Evolutionary conservation across 2,329 filamentous ascomycete species (phyloP), one percentile per base, ranked within the genome.

Genomic region (Fusarium continuum): DNA sequence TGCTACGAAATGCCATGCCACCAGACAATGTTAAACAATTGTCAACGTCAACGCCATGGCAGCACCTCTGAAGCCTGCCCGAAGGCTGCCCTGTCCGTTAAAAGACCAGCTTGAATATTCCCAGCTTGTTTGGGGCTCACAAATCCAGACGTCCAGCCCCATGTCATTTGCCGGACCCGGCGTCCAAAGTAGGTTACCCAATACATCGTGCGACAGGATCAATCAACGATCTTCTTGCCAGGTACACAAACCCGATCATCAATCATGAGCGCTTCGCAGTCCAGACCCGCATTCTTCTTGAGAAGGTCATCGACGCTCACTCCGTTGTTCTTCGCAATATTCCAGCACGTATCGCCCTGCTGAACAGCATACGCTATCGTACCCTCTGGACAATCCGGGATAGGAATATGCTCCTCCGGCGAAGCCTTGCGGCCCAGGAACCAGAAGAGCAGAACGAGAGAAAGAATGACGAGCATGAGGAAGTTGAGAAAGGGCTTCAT

Each of bases 401-500:
- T 47, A 2, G 58, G 52, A 19, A 50, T 56, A 20, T 39, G 48
- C 17, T 57, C 55, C 9, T 66, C 68, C 8, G 64, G 36, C 11
- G 68, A 67, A 0, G 75, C 67, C 3, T 71, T 72, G 50, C 72
- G 68, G 53, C 75, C 72, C 16, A 84, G 73, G 70, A 79, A 80
- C 79, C 80, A 84, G 56, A 82, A 79, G 36, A 87, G 65, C 16
- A 79, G 70, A 28, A 86, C 68, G 41, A 87, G 72, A 56, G 80
- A 82, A 14, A 85, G 66, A 5, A 83, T 75, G 48, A 85, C 77
- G 29, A 87, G 71, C 58, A 86, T 72, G 49, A 83, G 83, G 73
- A 86, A 87, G 69, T 86, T 86, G 68, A 87, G 76, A 62, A 87
- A 75, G n/a, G 82, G 82, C 75, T 78, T 79, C 74, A 83, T 75